phyloP scores from a whole-genome alignment of 1,139 yeast species.

The Hansenula sp. region DNA sequence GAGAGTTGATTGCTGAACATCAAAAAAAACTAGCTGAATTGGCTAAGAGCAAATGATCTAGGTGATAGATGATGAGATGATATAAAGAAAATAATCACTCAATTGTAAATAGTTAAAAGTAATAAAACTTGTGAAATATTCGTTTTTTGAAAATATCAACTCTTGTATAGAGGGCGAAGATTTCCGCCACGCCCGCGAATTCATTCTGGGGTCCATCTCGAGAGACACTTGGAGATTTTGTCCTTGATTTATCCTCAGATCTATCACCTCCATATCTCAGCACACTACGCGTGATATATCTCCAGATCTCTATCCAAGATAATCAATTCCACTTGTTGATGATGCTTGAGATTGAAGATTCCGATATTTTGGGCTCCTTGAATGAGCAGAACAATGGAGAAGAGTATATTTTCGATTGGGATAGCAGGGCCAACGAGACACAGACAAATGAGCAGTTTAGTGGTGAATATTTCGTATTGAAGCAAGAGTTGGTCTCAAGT shows the following conservation, averaged over 20 bases:
- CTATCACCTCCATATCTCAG: too few relatives aligned
- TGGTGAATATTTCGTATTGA: conserved; percentile 10
- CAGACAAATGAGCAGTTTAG: neutral
- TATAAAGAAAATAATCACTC: neutral
- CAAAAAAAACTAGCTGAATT: conserved; percentile 38
- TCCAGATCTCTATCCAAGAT: too few relatives aligned
- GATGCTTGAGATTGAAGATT: too few relatives aligned
- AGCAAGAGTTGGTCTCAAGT: conserved; percentile 14
- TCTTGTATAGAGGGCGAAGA: neutral
- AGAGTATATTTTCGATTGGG: conserved; percentile 8
- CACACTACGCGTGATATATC: too few relatives aligned
- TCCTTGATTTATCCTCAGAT: too few relatives aligned
- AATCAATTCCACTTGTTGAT: too few relatives aligned
- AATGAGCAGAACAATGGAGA: neutral
- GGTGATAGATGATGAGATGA: neutral
- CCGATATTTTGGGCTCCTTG: too few relatives aligned
- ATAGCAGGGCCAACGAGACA: neutral
- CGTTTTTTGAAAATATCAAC: neutral
- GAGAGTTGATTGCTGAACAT: conserved; percentile 82
- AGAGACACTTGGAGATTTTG: too few relatives aligned
- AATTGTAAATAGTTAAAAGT: too few relatives aligned
- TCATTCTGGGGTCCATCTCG: too few relatives aligned
- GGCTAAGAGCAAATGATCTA: neutral
- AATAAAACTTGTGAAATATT: too few relatives aligned
- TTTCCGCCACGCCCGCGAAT: too few relatives aligned